Evolutionary conservation across 176 grass and related monocot species (phyloP).

Genomic region (Carex myosuroides): DNA sequence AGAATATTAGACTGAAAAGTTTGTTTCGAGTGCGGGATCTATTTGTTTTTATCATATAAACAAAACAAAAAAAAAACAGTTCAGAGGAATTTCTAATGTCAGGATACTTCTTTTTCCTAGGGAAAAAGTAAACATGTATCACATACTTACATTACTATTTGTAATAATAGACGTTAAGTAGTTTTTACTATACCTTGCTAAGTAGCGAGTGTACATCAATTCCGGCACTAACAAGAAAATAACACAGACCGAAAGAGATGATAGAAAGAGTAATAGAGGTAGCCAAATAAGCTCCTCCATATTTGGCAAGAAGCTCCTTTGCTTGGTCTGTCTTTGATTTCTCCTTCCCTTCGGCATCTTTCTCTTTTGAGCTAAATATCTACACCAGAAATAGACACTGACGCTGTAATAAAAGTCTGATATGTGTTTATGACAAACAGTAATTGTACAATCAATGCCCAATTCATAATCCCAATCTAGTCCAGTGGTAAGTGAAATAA

Average conservation of each 20-base stretch:
- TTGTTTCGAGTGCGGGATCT: neutral
- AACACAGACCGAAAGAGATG: conserved; percentile 87
- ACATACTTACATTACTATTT: neutral
- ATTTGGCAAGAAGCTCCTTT: conserved; percentile 93
- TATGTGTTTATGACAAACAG: neutral
- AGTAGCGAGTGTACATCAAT: conserved; percentile 83
- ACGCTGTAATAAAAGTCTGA: neutral
- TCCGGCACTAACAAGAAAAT: conserved; percentile 81
- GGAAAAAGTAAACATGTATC: neutral
- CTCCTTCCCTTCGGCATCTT: conserved; percentile 31
- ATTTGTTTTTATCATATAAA: neutral
- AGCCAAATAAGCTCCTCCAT: conserved; percentile 89
- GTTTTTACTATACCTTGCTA: conserved; percentile 38
- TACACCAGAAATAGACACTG: conserved; percentile 26
- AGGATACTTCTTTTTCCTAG: neutral
- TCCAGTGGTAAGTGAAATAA: neutral
- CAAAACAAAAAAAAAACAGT: neutral
- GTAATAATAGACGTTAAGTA: neutral
- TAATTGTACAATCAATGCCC: neutral
- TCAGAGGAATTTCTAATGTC: neutral
- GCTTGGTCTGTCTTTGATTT: conserved; percentile 80
- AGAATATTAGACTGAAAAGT: neutral
- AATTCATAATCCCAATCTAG: neutral
- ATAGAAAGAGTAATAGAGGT: conserved; percentile 88
- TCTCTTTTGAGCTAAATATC: conserved; percentile 80